Percentiles rank a stretch among this genome's conserved stretches.
Evolutionary conservation across 805 yeast genomes (phyloP).

Genomic region (Saccharomycopsis fibuligera): DNA sequence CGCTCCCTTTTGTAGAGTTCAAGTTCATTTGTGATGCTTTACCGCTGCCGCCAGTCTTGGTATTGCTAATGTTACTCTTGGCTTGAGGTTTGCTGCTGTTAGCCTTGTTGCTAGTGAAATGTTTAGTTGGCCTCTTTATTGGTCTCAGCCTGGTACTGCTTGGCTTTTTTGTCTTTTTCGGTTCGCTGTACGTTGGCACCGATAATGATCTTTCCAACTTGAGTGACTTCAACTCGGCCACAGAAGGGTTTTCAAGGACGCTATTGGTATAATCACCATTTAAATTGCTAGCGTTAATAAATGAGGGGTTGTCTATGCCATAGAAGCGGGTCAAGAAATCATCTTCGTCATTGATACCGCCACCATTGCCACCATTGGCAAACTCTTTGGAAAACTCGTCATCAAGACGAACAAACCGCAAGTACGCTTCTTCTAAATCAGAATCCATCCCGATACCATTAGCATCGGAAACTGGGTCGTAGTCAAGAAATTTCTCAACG

Average conservation of each 20-base stretch:
- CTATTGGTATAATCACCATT: neutral
- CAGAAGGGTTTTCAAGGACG: neutral
- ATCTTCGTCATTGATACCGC: neutral
- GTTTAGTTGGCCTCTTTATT: constrained; percentile 2
- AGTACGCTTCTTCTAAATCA: neutral
- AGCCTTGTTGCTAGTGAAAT: neutral
- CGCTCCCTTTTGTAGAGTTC: neutral
- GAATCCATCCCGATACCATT: no score
- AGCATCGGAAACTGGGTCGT: constrained; percentile 9
- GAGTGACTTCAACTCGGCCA: neutral
- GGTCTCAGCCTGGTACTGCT: neutral
- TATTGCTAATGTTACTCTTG: neutral
- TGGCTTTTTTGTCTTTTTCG: neutral
- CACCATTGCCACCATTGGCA: neutral
- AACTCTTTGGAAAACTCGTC: no score
- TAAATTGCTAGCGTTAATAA: neutral
- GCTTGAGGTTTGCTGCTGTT: neutral
- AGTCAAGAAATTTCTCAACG: constrained; percentile 8
- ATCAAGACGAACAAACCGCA: no score
- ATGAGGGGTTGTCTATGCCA: neutral
- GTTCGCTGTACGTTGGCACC: constrained; percentile 12
- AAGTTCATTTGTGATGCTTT: neutral
- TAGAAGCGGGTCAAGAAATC: neutral
- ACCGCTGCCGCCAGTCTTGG: neutral
- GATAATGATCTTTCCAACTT: constrained; percentile 14